These are phyloP conservation scores for Alopecurus myosuroides DNA, from an alignment of 176 grass and related monocot genomes.

Conservation along the genomic window DNA sequence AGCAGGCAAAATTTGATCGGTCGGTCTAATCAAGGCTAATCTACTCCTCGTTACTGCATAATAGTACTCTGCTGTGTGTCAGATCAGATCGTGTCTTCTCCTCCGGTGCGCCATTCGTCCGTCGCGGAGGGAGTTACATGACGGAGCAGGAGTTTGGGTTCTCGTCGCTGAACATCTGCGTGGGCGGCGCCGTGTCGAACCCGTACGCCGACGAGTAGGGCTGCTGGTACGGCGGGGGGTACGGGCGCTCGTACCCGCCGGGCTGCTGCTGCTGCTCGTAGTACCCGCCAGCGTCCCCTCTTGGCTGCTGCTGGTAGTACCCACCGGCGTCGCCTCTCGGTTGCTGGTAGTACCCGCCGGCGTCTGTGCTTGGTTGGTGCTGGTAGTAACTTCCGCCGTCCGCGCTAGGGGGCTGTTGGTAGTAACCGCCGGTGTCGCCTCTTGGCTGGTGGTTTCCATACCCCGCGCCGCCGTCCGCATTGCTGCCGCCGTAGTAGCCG, in stretches of 20 bases:
- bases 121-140: conserved; percentile 75
- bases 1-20: conserved; percentile 17
- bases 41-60: background rate
- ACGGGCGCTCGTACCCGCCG: background rate
- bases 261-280: too few species aligned
- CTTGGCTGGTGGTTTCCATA: too few species aligned
- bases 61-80: too few species aligned
- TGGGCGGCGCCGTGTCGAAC: conserved; percentile 43
- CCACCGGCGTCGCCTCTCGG: background rate
- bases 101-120: too few species aligned
- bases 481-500: conserved; percentile 7
- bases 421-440: conserved; percentile 13
- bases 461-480: background rate
- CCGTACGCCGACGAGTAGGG: conserved; percentile 26
- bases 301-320: background rate
- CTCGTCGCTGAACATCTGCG: conserved; percentile 96
- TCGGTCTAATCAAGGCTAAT: too few species aligned
- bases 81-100: too few species aligned
- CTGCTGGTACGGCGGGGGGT: conserved; percentile 13
- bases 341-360: background rate
- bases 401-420: background rate
- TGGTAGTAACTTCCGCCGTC: background rate
- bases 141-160: conserved; percentile 87
- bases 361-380: background rate
- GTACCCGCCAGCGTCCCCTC: background rate